These are phyloP conservation scores for Melaleuca alternifolia DNA, from an alignment of 345 rosid species.

Conservation along the genomic window DNA sequence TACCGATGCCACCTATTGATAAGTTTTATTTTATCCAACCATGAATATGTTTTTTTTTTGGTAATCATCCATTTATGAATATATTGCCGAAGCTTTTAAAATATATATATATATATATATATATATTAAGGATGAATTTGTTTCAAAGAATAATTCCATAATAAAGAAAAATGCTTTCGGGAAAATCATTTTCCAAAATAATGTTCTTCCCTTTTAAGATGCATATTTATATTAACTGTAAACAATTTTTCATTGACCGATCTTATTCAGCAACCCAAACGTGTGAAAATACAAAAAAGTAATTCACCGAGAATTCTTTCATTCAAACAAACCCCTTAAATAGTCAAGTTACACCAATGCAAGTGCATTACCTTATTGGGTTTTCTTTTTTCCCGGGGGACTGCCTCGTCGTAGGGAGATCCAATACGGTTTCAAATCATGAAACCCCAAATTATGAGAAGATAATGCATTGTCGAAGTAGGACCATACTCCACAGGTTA, in stretches of 20 bases:
- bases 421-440: not conserved
- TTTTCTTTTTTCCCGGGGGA: no score
- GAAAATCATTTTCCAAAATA: not conserved
- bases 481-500: not conserved
- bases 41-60: not conserved
- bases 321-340: not conserved
- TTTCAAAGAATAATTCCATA: fast-evolving
- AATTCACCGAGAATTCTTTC: not conserved
- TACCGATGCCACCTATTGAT: not conserved
- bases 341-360: not conserved
- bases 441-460: not conserved
- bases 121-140: not conserved
- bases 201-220: not conserved
- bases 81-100: not conserved
- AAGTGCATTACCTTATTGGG: not conserved
- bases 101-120: not conserved
- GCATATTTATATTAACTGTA: not conserved
- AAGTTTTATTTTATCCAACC: not conserved
- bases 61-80: no score
- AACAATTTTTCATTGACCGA: not conserved
- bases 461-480: not conserved
- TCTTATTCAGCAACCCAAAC: not conserved
- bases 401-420: not conserved
- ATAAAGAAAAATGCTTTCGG: not conserved
- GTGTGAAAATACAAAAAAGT: not conserved